A percentile compares a stretch with the other conserved stretches of the same genome.
These are phyloP conservation scores for Betula pendula DNA, from an alignment of 306 rosid genomes.

Conservation along the genomic window DNA sequence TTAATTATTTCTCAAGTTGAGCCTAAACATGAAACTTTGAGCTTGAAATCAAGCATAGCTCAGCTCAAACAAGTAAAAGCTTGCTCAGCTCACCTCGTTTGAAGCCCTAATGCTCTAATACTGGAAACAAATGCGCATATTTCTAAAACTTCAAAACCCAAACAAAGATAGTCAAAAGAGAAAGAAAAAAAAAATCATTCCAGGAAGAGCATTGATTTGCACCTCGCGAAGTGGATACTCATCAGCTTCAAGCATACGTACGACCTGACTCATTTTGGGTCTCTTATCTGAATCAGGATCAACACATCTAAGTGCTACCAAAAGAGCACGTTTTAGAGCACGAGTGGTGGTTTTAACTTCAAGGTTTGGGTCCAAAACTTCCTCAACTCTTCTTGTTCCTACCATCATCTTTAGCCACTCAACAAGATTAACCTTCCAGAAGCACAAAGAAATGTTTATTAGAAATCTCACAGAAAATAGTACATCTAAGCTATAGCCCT, in stretches of 20 bases:
- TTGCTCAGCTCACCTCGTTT: background rate
- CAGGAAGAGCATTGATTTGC: conserved; percentile 22
- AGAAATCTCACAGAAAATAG: background rate
- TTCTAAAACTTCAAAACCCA: conserved; percentile 7
- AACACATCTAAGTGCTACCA: conserved; percentile 86
- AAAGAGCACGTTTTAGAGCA: conserved; percentile 75
- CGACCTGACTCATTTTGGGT: conserved; percentile 95
- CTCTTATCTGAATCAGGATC: conserved; percentile 86
- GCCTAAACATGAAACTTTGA: background rate
- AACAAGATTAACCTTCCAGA: conserved; percentile 85
- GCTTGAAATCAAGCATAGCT: background rate
- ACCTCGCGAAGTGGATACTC: conserved; percentile 92
- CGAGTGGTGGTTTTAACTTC: conserved; percentile 80
- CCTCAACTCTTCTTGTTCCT: conserved; percentile 88
- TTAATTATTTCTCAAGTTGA: background rate
- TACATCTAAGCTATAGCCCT: too few species aligned
- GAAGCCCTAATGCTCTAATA: background rate
- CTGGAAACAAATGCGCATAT: conserved; percentile 1
- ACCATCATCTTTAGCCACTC: conserved; percentile 99
- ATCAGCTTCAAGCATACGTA: conserved; percentile 88
- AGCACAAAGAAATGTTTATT: conserved; percentile 21
- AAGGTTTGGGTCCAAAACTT: conserved; percentile 73
- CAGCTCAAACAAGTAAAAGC: background rate
- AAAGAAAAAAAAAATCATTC: background rate
- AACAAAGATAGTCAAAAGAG: background rate